Conservation (phyloP, 495 filamentous ascomycete species). For the Podospora pseudocomata region DNA sequence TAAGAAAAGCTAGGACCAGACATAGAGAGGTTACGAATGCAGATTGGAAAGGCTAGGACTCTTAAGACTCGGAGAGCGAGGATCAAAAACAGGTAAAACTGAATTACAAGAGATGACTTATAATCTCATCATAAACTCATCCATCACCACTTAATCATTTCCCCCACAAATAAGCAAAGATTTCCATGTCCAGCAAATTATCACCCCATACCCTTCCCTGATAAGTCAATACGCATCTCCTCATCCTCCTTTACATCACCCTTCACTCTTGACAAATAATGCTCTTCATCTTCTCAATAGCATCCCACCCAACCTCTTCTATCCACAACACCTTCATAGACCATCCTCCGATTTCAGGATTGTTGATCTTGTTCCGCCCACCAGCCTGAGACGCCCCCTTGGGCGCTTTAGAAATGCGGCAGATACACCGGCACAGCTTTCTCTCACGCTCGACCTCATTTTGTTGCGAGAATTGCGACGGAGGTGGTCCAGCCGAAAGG, state of each 20-base stretch:
- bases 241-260: neutral
- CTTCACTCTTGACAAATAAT: constrained; percentile 20
- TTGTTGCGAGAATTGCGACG: constrained; percentile 4
- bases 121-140: neutral
- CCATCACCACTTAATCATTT: neutral
- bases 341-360: constrained; percentile 34
- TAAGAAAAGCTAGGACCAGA: too few relatives aligned
- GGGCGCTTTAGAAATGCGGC: constrained; percentile 42
- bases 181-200: neutral
- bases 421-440: constrained; percentile 52
- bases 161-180: neutral
- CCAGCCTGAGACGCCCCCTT: constrained; percentile 27
- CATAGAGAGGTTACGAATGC: too few relatives aligned
- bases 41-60: too few relatives aligned
- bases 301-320: constrained; percentile 50
- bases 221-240: neutral
- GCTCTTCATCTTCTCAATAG: constrained; percentile 41
- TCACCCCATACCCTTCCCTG: neutral
- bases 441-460: neutral
- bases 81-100: too few relatives aligned
- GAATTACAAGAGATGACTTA: neutral
- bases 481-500: constrained; percentile 16
- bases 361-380: neutral
- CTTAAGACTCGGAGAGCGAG: too few relatives aligned
- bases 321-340: constrained; percentile 50